Evolutionary conservation across 1,284 basidiomycete species (phyloP).

Genomic region (Cryptococcus amylolentus): DNA sequence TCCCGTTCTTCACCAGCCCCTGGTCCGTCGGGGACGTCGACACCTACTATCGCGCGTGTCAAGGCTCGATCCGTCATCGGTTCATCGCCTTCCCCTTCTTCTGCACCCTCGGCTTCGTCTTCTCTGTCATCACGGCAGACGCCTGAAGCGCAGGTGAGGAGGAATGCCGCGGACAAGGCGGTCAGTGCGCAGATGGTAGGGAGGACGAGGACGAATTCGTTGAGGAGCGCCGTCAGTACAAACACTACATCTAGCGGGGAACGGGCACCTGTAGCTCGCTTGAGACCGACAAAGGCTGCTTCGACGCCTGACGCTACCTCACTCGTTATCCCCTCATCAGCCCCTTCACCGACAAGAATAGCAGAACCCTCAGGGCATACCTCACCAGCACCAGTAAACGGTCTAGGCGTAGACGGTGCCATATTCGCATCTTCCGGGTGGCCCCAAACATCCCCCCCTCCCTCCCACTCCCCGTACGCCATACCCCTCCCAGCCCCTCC

Average conservation of each 20-base stretch:
- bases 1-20: not conserved
- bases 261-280: conserved; percentile 1
- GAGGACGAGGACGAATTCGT: conserved; percentile 6
- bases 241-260: not conserved
- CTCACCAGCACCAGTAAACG: not conserved
- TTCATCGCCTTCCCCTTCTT: no score
- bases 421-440: not conserved
- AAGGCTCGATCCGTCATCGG: no score
- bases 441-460: not conserved
- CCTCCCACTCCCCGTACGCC: not conserved
- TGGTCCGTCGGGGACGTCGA: not conserved
- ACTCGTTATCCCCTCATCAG: not conserved
- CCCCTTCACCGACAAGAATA: not conserved
- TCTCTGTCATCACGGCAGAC: not conserved
- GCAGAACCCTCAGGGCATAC: no score
- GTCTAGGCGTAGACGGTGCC: not conserved
- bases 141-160: not conserved
- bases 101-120: no score
- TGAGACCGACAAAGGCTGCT: not conserved
- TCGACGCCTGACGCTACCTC: not conserved
- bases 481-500: not conserved
- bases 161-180: not conserved
- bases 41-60: conserved; percentile 4
- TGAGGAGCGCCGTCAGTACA: conserved; percentile 1
- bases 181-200: not conserved